A percentile compares a stretch with the other conserved stretches of the same genome.
Evolutionary conservation across 1,284 basidiomycete species (phyloP).

Genomic region (Fomitopsis betulina): DNA sequence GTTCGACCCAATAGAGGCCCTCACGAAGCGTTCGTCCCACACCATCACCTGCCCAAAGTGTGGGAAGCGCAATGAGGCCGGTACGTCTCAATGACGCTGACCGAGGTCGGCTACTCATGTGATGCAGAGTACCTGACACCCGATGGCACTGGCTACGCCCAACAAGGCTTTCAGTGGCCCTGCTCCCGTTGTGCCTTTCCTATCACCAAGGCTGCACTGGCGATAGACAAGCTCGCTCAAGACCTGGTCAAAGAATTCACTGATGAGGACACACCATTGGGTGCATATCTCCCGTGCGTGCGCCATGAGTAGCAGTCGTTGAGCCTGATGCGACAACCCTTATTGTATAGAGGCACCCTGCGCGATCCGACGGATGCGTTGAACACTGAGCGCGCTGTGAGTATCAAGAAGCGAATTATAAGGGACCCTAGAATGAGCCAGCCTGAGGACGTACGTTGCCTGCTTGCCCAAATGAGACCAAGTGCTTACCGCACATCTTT

Average conservation of each 20-base stretch:
- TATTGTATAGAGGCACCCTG: conserved; percentile 24
- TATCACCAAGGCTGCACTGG: conserved; percentile 32
- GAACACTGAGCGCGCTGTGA: conserved; percentile 21
- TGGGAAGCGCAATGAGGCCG: conserved; percentile 15
- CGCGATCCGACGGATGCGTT: conserved; percentile 18
- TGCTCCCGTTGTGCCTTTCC: conserved; percentile 26
- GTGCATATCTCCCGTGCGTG: conserved; percentile 26
- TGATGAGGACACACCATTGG: conserved; percentile 4
- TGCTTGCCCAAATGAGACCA: not conserved
- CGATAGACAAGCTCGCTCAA: conserved; percentile 30
- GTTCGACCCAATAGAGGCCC: conserved; percentile 33
- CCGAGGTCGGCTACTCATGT: not conserved
- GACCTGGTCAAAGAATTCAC: conserved; percentile 25
- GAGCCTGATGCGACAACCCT: too few species aligned
- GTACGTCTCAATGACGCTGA: conserved; percentile 22
- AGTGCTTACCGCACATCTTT: not conserved
- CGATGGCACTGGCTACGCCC: conserved; percentile 34
- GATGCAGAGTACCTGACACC: conserved; percentile 29
- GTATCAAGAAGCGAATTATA: conserved; percentile 20
- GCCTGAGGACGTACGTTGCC: not conserved
- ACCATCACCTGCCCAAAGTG: conserved; percentile 33
- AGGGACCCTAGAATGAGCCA: not conserved
- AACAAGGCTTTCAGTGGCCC: conserved; percentile 26
- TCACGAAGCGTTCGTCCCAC: conserved; percentile 16
- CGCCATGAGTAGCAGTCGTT: not conserved